Evolutionary conservation across 2,329 filamentous ascomycete genomes (phyloP), one percentile per base, ranked within the genome.

Genomic region (Cladorrhinum sp.): DNA sequence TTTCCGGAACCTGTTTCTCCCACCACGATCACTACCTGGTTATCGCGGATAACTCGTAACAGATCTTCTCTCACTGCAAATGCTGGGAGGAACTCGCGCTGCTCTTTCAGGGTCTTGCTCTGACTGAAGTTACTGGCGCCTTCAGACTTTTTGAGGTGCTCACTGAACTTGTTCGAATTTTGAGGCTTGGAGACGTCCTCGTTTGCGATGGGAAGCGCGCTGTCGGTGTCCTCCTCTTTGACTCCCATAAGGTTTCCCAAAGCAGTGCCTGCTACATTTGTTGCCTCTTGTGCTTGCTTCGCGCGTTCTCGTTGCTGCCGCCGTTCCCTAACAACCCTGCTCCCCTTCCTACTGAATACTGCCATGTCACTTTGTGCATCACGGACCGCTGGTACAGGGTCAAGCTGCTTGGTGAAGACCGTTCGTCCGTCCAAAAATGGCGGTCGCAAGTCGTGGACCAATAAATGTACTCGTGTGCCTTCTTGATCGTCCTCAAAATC

Each of bases 361-460:
- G 95, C 95, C 95, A 99, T 96, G 71, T 99, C 95, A 72, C 96
- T 99, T 75, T 98, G 93, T 24, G 90, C 88, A 73, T 99, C 95
- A 56, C 90, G 85, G 13, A 99, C 91, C 0, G 95, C 96, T 0
- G 93, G 92, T 1, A 99, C 90, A 0, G 95, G 96, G 61, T 99
- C 95, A 22, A 98, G 75, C 74, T 99, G 96, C 75, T 97, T 98
- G 2, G 95, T 99, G 73, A 99, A 99, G 60, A 99, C 90, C 20
- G 89, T 98, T 68, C 92, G 87, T 23, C 95, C 95, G 76, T 99
- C 93, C 52, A 99, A 78, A 70, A 99, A 99, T 0, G 95, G 96
- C 9, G 95, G 95, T 65, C 91, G 90, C 38, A 99, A 81, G 70
- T 99, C 93, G 74, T 99, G 95, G 1, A 98, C 90, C 8, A 99